phyloP scores from a whole-genome alignment of 2,329 filamentous ascomycete species.

The Diplodia scrobiculata region DNA sequence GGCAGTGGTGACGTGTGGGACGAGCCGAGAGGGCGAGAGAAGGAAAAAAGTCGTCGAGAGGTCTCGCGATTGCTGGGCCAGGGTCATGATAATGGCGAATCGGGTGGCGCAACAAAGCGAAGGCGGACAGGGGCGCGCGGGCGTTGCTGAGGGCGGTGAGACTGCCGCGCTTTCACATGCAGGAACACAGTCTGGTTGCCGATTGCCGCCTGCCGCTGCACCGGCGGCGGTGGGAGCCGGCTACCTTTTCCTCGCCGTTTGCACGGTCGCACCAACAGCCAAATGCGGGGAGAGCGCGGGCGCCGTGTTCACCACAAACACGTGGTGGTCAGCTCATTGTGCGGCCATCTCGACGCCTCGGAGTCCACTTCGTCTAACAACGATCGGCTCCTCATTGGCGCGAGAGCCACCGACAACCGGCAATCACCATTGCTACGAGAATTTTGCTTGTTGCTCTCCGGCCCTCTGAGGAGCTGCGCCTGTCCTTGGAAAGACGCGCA shows the following conservation, averaged over 20 bases:
- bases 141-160: constrained; percentile 20
- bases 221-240: not conserved
- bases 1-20: not conserved
- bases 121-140: not conserved
- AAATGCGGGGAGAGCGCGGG: not conserved
- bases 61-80: constrained; percentile 23
- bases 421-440: too few relatives aligned
- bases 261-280: not conserved
- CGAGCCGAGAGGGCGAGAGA: not conserved
- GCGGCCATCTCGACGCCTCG: constrained; percentile 20
- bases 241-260: not conserved
- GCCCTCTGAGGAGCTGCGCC: too few relatives aligned
- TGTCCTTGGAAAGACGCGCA: not conserved
- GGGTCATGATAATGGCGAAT: constrained; percentile 22
- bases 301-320: constrained; percentile 18
- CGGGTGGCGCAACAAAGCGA: constrained; percentile 14
- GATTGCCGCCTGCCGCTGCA: not conserved
- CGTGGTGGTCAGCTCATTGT: constrained; percentile 29
- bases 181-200: not conserved
- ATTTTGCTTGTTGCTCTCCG: too few relatives aligned
- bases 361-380: constrained; percentile 6
- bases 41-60: constrained; percentile 6
- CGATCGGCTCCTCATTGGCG: constrained; percentile 15
- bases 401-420: constrained; percentile 5
- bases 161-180: constrained; percentile 22